These are phyloP conservation scores for Wickerhamiella vanderwaltii DNA, from an alignment of 805 yeast genomes.

Conservation along the genomic window DNA sequence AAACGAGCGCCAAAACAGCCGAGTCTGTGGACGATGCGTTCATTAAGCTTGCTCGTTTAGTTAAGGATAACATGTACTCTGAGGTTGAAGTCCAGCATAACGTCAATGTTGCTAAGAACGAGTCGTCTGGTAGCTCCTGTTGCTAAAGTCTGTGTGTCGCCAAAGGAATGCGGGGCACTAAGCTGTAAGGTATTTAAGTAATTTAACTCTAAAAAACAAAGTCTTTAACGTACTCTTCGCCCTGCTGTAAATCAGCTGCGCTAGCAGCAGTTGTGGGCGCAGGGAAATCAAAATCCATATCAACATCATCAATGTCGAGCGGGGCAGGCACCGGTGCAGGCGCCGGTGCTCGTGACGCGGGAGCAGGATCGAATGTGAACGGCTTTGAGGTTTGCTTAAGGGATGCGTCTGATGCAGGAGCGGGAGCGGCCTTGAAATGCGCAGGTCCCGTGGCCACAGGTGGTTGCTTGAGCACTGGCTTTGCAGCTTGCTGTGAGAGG, in stretches of 20 bases:
- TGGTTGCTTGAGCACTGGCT: neutral
- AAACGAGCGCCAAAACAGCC: slow-evolving; percentile 91
- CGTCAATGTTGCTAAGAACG: slow-evolving; percentile 22
- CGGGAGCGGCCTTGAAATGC: neutral
- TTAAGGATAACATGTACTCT: slow-evolving; percentile 60
- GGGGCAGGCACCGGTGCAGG: neutral
- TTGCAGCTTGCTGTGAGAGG: no score
- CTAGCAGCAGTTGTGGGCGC: neutral
- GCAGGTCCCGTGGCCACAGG: neutral
- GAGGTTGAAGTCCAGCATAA: slow-evolving; percentile 25
- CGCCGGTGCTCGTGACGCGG: no score
- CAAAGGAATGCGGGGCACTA: no score
- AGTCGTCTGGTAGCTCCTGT: slow-evolving; percentile 23
- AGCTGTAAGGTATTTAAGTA: no score
- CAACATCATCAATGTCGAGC: slow-evolving; percentile 13
- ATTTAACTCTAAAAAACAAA: slow-evolving; percentile 4
- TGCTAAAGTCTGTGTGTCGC: no score
- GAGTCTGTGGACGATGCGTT: slow-evolving; percentile 86
- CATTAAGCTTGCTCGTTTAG: slow-evolving; percentile 73
- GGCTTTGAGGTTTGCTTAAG: no score
- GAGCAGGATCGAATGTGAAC: no score
- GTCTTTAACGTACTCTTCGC: slow-evolving; percentile 4
- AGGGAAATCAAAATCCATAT: slow-evolving; percentile 6
- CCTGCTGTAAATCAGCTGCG: neutral
- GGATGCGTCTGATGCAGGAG: no score